Percentiles rank a stretch among this genome's conserved stretches.
These are phyloP conservation scores for Fusarium nodosum DNA, from an alignment of 2,329 filamentous ascomycete species.

Conservation along the genomic window DNA sequence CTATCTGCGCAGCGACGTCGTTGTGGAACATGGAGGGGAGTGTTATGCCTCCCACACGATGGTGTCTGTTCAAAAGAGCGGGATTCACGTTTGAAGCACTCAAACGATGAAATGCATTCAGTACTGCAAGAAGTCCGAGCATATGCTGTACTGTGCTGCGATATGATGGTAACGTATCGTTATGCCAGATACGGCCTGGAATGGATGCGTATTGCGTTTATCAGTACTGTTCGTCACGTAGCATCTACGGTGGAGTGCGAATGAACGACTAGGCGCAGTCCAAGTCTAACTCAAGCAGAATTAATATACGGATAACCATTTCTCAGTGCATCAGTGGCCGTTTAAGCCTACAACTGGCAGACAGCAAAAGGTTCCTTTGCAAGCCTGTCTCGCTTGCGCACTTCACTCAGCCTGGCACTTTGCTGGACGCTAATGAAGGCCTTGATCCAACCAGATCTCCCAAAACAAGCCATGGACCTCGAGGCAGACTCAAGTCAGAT, in stretches of 20 bases:
- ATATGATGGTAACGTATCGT: conserved; percentile 32
- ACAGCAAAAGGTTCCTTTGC: conserved; percentile 28
- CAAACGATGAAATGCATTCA: conserved; percentile 10
- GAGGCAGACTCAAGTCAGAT: conserved; percentile 40
- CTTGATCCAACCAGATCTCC: conserved; percentile 26
- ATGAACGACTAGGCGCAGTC: conserved; percentile 41
- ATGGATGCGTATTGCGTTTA: conserved; percentile 35
- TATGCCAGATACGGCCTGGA: conserved; percentile 26
- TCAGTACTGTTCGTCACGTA: conserved; percentile 33
- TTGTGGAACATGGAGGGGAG: conserved; percentile 39
- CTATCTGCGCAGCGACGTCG: conserved; percentile 35
- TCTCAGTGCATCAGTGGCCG: conserved; percentile 31
- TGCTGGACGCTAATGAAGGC: conserved; percentile 8
- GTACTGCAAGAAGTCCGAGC: conserved; percentile 1
- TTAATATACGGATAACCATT: conserved; percentile 18
- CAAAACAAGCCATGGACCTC: conserved; percentile 29
- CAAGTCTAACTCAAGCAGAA: conserved; percentile 22
- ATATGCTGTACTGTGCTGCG: conserved; percentile 7
- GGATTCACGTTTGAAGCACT: conserved; percentile 29
- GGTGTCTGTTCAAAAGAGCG: conserved; percentile 45
- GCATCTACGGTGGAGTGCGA: conserved; percentile 44
- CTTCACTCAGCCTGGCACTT: conserved; percentile 6
- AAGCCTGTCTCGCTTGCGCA: conserved; percentile 3
- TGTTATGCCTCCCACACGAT: conserved; percentile 25
- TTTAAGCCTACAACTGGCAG: conserved; percentile 20